Evolutionary conservation across 2,329 filamentous ascomycete species (phyloP).

Genomic region (Albifimbria verrucaria): DNA sequence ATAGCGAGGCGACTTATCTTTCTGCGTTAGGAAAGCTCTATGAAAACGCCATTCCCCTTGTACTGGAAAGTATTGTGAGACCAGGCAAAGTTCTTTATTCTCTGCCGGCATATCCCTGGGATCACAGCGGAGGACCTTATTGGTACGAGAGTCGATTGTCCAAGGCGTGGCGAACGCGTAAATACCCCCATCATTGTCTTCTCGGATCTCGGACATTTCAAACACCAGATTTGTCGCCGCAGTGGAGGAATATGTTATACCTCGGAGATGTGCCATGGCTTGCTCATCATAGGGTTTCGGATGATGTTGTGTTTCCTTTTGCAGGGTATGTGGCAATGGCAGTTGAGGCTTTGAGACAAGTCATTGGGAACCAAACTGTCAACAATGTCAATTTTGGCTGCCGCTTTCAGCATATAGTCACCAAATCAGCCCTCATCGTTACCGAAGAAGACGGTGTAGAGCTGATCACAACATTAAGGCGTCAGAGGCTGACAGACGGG

Average conservation of each 20-base stretch:
- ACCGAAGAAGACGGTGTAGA: too few relatives aligned
- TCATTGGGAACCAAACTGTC: too few relatives aligned
- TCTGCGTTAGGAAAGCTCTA: not conserved
- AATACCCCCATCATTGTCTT: not conserved
- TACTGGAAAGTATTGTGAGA: slow-evolving; percentile 1
- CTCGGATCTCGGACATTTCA: not conserved
- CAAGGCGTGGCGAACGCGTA: not conserved
- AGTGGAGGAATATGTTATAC: slow-evolving; percentile 35
- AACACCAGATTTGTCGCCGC: not conserved
- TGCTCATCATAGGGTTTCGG: slow-evolving; percentile 36
- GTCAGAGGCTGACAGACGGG: too few relatives aligned
- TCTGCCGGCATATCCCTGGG: not conserved
- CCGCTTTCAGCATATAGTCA: not conserved
- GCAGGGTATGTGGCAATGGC: slow-evolving; percentile 38
- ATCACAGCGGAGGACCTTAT: not conserved
- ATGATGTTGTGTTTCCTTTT: slow-evolving; percentile 36
- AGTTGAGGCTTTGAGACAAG: slow-evolving; percentile 33
- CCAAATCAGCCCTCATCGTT: not conserved
- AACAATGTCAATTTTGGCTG: too few relatives aligned
- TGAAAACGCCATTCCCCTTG: slow-evolving; percentile 8
- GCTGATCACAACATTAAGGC: too few relatives aligned
- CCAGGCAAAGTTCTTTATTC: not conserved
- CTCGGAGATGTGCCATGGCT: slow-evolving; percentile 38
- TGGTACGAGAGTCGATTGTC: slow-evolving; percentile 1
- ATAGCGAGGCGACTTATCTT: not conserved